Evolutionary conservation across 1,284 basidiomycete species (phyloP).

Genomic region (Pseudozyma hubeiensis): DNA sequence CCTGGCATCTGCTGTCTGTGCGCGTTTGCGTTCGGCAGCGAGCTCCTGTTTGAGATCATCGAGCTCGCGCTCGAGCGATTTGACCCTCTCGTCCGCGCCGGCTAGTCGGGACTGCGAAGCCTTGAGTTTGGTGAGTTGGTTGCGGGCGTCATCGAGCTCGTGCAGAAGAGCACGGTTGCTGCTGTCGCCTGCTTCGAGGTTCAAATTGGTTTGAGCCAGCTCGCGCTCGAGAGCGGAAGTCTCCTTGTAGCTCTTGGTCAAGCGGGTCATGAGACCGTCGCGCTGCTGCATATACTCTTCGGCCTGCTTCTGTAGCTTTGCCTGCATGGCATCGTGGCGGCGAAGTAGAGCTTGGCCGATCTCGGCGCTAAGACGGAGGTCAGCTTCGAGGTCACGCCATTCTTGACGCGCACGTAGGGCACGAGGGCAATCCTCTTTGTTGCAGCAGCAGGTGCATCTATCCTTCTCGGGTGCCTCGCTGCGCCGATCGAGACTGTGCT

Average conservation of each 20-base stretch:
- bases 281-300: constrained; percentile 65
- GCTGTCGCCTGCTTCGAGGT: constrained; percentile 83
- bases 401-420: constrained; percentile 59
- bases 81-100: constrained; percentile 62
- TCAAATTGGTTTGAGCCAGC: constrained; percentile 82
- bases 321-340: constrained; percentile 85
- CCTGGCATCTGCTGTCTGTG: constrained; percentile 78
- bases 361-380: constrained; percentile 74
- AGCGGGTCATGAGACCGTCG: constrained; percentile 57
- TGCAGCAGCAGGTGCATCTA: constrained; percentile 62
- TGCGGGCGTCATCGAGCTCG: constrained; percentile 82
- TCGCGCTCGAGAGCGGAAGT: constrained; percentile 72
- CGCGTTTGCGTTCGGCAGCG: constrained; percentile 78
- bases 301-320: constrained; percentile 70
- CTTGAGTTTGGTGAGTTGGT: constrained; percentile 77
- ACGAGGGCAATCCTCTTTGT: constrained; percentile 54
- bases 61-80: constrained; percentile 72
- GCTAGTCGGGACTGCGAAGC: constrained; percentile 78
- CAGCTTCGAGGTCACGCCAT: constrained; percentile 64
- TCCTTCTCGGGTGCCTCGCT: constrained; percentile 27
- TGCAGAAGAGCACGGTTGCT: constrained; percentile 80
- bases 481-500: constrained; percentile 36
- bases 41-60: constrained; percentile 88
- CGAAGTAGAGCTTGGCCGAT: constrained; percentile 89
- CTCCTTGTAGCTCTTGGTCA: constrained; percentile 57